phyloP scores from a whole-genome alignment of 257 asterid genomes.

The Voacanga thouarsii region DNA sequence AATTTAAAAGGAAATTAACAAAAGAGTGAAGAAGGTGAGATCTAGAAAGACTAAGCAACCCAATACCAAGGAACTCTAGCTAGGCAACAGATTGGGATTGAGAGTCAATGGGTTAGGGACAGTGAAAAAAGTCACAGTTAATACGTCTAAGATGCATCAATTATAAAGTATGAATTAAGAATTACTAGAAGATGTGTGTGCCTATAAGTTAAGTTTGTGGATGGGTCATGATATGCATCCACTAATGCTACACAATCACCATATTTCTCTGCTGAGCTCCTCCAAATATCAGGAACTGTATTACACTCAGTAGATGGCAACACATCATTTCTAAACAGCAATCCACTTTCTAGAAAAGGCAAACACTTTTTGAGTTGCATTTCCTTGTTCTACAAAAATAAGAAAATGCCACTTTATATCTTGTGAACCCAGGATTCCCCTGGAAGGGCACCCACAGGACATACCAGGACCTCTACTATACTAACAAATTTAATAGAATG shows the following conservation, averaged over 20 bases:
- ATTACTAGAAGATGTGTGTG: constrained; percentile 40
- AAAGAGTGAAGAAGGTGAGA: neutral
- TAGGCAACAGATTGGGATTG: neutral
- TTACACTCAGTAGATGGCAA: constrained; percentile 59
- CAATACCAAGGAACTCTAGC: neutral
- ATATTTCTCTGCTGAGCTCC: constrained; percentile 69
- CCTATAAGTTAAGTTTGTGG: constrained; percentile 66
- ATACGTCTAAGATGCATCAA: constrained; percentile 1
- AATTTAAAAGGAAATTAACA: constrained; percentile 1
- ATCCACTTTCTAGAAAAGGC: constrained; percentile 58
- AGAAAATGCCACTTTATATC: neutral
- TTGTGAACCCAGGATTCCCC: constrained; percentile 5
- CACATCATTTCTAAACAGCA: constrained; percentile 38
- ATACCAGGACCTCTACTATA: too few species aligned
- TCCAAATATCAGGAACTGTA: constrained; percentile 90
- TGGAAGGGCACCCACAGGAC: too few species aligned
- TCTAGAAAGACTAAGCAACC: neutral
- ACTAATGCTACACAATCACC: constrained; percentile 68
- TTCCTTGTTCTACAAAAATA: constrained; percentile 40
- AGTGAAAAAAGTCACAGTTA: neutral
- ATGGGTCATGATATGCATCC: constrained; percentile 90
- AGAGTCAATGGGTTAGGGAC: neutral
- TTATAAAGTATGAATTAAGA: constrained; percentile 4
- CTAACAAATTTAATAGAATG: constrained; percentile 2
- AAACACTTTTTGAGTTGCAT: constrained; percentile 57